Evolutionary conservation across 2,329 filamentous ascomycete species (phyloP), one percentile per base, ranked within the genome.

Genomic region (Exophiala alcalophila): DNA sequence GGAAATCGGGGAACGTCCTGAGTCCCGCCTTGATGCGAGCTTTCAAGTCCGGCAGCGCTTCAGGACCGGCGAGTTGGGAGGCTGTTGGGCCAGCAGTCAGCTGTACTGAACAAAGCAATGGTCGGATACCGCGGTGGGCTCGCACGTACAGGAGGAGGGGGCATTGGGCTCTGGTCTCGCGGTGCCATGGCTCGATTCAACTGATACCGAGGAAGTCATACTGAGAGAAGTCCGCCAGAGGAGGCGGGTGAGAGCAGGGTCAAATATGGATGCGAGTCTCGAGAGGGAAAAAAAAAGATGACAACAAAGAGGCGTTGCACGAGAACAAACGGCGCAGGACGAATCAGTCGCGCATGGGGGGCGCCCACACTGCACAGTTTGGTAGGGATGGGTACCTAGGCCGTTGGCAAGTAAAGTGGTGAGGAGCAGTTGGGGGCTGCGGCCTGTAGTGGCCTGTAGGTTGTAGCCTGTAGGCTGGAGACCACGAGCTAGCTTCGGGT

Each of bases 51-150:
- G 44, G 44, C 20, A 57, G 37, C 40, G 47, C 36, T 45, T 57
- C 44, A 57, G 49, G 10, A 57, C 54, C 31, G 54, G 54, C 19
- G 54, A 57, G 54, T 57, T 57, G 39, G 54, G 54, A 36, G 54
- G 54, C 54, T 57, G 25, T 18, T 19, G 11, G 11, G 5, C 14
- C 3, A 20, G 26, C 19, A 10, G 18, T 48, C 24, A 50, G 47
- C 29, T 36, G 45, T 44, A 43, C 47, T 44, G 44, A 40, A 40
- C 15, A 36, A 10, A 33, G n/a, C n/a, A 25, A 26, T 27, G 25
- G 26, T 40, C 25, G 6, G 21, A 26, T 20, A 12, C 21, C 9
- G 25, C n/a, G 14, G 30, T 16, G 27, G 42, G 42, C 40, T 18
- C 39, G 26, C 33, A 46, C 45, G 47, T 48, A 55, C 54, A 27